Base-by-base conservation (phyloP, 352 stramenopile species). In the Hyaloperonospora brassicae region DNA sequence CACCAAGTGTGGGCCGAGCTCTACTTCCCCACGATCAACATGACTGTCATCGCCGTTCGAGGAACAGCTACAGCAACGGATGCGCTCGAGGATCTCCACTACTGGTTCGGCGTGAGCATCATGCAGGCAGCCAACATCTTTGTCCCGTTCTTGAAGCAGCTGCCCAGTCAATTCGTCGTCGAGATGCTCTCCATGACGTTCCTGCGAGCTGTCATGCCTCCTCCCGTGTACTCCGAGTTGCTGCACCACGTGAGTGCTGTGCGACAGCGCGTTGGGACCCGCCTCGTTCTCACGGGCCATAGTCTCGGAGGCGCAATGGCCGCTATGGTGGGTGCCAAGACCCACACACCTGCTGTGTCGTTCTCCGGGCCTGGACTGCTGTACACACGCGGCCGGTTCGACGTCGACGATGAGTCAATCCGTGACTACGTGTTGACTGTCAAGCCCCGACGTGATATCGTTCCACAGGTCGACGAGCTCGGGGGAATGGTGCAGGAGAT, bases 101-200 rank as follows among this genome's bases (percentile, higher is more conserved):
- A 75, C 54, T 92, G 84, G 82, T 92, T 94, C 43, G 84, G 82
- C 17, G 83, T 94, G 46, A 86, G 67, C 46, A 80, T 92, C 65
- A 94, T 94, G 84, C 82, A 93, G 55, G 76, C 77, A 5, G 80
- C 79, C 2, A 87, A 93, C 67, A 75, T 89, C 44, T 93, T 93
- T 48, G 62, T 94, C 22, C 82, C 79, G 43, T 92, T 94, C 61
- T 62, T 94, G 38, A 94, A 90, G 59, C 82, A 94, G 45, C 66
- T 93, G 17, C 84, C 84, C 10, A 74, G 55, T 22, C 36, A 66
- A 41, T 93, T 92, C 57, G 81, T 94, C 17, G 84, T 94, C 12
- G 45, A 90, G 35, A 79, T 94, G 68, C 69, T 93, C 5, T 91
- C 82, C 8, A 87, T 93, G 73, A 80, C 78, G 27, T 60, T 89